Conservation (phyloP, 371 early-diverging fungal genomes). For the Sporodiniella umbellata region DNA sequence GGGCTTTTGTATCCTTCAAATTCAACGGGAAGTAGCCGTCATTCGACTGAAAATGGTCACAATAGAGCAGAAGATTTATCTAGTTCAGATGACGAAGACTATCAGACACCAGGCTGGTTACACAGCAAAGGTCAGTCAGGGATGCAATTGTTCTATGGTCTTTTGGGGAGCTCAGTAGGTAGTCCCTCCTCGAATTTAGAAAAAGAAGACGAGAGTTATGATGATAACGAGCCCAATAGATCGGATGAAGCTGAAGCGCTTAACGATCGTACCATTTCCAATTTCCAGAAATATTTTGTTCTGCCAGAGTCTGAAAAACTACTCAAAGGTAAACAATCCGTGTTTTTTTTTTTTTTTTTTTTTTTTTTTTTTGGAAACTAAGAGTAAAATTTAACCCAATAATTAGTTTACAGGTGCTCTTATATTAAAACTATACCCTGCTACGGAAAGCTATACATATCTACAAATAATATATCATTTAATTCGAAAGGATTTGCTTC, state of each 20-base stretch:
- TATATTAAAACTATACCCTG: constrained; percentile 48
- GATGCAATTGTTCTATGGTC: constrained; percentile 40
- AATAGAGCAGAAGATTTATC: constrained; percentile 20
- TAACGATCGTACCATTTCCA: constrained; percentile 35
- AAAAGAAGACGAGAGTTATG: constrained; percentile 19
- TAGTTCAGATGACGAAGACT: constrained; percentile 42
- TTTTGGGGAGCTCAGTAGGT: constrained; percentile 24
- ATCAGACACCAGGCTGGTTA: constrained; percentile 33
- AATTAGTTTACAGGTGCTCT: constrained; percentile 43
- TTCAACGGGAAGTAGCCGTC: constrained; percentile 8
- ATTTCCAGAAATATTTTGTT: constrained; percentile 58
- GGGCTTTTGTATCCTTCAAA: constrained; percentile 25
- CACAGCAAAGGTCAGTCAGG: constrained; percentile 41
- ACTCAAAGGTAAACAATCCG: constrained; percentile 35
- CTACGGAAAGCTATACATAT: constrained; percentile 68
- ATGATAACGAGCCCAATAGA: constrained; percentile 7
- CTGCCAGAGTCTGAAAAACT: constrained; percentile 58
- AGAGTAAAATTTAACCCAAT: no score
- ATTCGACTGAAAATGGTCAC: background rate
- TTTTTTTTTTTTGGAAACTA: no score
- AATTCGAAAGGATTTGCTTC: constrained; percentile 62
- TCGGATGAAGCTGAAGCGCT: constrained; percentile 26
- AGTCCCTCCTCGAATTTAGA: constrained; percentile 26
- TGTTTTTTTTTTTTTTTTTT: background rate
- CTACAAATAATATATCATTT: constrained; percentile 63